Percentiles rank a stretch among this genome's conserved stretches.
These are phyloP conservation scores for Zygoascus ofunaensis DNA, from an alignment of 805 yeast genomes.

Conservation along the genomic window DNA sequence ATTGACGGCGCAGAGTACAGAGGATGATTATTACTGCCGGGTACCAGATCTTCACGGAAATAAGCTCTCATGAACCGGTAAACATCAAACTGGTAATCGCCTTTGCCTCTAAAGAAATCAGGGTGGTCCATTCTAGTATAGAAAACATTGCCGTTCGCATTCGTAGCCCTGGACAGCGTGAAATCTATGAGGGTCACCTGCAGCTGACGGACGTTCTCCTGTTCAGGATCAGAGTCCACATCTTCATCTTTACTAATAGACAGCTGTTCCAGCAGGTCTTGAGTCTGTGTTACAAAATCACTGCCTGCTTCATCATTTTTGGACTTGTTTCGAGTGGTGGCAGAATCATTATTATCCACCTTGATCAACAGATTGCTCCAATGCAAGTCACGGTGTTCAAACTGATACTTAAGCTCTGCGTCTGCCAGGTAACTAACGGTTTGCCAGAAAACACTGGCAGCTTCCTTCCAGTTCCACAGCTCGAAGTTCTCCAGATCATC, in stretches of 20 bases:
- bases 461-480: slow-evolving; percentile 31
- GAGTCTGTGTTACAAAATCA: neutral
- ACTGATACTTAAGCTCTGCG: slow-evolving; percentile 44
- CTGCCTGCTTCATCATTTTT: too few relatives aligned
- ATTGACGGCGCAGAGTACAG: neutral
- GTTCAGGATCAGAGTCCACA: slow-evolving; percentile 7
- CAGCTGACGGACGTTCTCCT: slow-evolving; percentile 8
- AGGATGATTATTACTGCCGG: neutral
- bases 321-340: slow-evolving; percentile 1
- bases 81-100: slow-evolving; percentile 53
- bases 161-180: slow-evolving; percentile 42
- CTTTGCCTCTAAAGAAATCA: slow-evolving; percentile 49
- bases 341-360: slow-evolving; percentile 3
- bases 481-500: slow-evolving; percentile 37
- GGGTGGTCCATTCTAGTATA: slow-evolving; percentile 58
- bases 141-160: slow-evolving; percentile 23
- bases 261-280: slow-evolving; percentile 1
- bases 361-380: slow-evolving; percentile 51
- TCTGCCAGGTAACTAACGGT: slow-evolving; percentile 39
- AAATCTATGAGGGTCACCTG: slow-evolving; percentile 50
- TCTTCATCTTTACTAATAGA: slow-evolving; percentile 10
- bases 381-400: slow-evolving; percentile 67
- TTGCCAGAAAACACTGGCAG: slow-evolving; percentile 44
- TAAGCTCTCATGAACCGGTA: slow-evolving; percentile 46
- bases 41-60: slow-evolving; percentile 3